Evolutionary conservation across 192 early-diverging fungal genomes (phyloP).

Genomic region (Phycomyces blakesleeanus): DNA sequence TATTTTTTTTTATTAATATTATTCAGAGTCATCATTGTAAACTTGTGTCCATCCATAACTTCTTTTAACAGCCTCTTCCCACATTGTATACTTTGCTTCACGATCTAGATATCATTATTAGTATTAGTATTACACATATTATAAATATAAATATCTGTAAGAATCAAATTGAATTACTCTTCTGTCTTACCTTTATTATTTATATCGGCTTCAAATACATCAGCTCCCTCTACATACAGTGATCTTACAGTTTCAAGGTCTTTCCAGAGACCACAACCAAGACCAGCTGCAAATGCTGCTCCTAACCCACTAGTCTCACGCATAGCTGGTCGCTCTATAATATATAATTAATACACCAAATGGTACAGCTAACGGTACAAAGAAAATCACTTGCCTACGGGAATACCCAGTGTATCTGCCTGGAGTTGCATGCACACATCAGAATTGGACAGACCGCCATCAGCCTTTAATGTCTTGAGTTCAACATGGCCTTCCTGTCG

Average conservation of each 20-base stretch:
- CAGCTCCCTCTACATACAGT: slow-evolving; percentile 1
- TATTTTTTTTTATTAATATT: neutral
- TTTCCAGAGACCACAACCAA: slow-evolving; percentile 24
- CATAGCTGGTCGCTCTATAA: slow-evolving; percentile 71
- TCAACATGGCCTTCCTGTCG: slow-evolving; percentile 65
- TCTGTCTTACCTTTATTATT: slow-evolving; percentile 6
- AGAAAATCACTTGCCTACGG: slow-evolving; percentile 28
- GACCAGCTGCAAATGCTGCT: slow-evolving; percentile 61
- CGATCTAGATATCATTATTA: slow-evolving; percentile 43
- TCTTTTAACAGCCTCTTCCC: slow-evolving; percentile 20
- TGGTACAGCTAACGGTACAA: too few species aligned
- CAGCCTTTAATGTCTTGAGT: slow-evolving; percentile 74
- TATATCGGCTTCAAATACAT: slow-evolving; percentile 6
- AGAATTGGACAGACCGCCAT: slow-evolving; percentile 90
- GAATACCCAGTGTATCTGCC: slow-evolving; percentile 78
- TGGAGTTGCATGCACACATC: slow-evolving; percentile 91
- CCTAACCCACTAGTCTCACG: slow-evolving; percentile 90
- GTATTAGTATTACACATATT: slow-evolving; percentile 16
- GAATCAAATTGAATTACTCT: neutral
- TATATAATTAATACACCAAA: too few species aligned
- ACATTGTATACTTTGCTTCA: slow-evolving; percentile 25
- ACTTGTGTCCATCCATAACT: slow-evolving; percentile 25
- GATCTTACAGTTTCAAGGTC: slow-evolving; percentile 1
- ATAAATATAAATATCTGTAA: too few species aligned
- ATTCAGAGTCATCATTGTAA: neutral